phyloP scores from a whole-genome alignment of 495 filamentous ascomycete genomes.

The Lepraria neglecta region DNA sequence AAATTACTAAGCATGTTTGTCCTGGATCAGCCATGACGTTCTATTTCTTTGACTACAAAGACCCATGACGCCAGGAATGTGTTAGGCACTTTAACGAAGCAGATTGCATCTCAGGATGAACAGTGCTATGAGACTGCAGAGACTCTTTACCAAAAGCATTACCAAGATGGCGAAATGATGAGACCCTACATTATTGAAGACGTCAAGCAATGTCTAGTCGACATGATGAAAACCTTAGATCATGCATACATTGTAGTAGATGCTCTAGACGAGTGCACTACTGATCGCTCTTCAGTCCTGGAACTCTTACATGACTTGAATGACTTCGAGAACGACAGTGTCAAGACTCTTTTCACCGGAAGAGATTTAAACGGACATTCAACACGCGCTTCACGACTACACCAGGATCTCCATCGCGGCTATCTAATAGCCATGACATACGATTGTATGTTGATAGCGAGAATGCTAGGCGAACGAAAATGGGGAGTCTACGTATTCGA shows the following conservation, averaged over 20 bases:
- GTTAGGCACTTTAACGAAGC: background rate
- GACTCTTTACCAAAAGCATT: constrained; percentile 2
- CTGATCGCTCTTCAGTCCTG: background rate
- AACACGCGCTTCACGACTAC: too few relatives aligned
- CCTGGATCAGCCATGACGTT: too few relatives aligned
- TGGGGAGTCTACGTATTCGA: too few relatives aligned
- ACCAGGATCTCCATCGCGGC: too few relatives aligned
- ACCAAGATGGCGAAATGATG: background rate
- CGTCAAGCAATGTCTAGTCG: background rate
- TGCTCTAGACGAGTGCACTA: background rate
- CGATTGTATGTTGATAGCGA: too few relatives aligned
- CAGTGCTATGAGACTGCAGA: background rate
- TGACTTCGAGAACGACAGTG: too few relatives aligned
- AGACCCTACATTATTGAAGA: background rate
- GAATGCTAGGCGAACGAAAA: too few relatives aligned
- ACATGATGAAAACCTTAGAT: background rate
- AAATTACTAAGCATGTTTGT: too few relatives aligned
- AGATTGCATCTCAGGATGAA: background rate
- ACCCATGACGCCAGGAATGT: background rate
- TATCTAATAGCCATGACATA: too few relatives aligned
- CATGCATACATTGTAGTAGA: background rate
- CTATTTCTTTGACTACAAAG: too few relatives aligned
- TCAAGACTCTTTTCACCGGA: too few relatives aligned
- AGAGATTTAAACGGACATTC: too few relatives aligned
- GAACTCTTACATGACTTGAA: background rate